Evolutionary conservation across 768 basidiomycete species (phyloP), one percentile per base, ranked within the genome.

Genomic region (Kwoniella sp.): DNA sequence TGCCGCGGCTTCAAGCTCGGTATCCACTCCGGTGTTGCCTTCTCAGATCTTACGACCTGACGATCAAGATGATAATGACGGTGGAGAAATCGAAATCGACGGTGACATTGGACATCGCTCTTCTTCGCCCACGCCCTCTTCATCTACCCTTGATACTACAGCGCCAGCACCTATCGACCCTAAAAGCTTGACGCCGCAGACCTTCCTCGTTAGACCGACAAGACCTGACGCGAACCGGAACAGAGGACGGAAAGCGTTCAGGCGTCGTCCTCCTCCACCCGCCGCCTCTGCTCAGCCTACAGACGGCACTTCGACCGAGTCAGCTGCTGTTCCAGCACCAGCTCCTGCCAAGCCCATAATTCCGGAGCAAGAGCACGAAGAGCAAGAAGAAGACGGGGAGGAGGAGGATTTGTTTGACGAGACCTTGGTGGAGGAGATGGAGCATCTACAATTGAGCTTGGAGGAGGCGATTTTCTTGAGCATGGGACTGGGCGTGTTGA

Each of bases 371-470:
- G 82, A 82, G 29, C 82, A 78, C 34, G 75, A 77, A 26, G 82
- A 75, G 17, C 82, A 77, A 23, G 72, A 69, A 23, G 74, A 69
- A 12, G 66, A 72, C 7, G 77, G 72, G 13, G 79, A 82, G 11
- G 80, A 82, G 34, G 85, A 71, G 26, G 73, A 71, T 47, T 63
- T 55, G 4, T 62, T 71, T 25, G 79, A 86, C 1, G 84, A 86
- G 28, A 86, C 87, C 52, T 81, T 84, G 0, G 82, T 88, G 5
- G 86, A 88, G 66, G 87, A 93, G 71, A 82, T 92, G 53, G 94
- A 96, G 78, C 93, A 95, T 82, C 85, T 97, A 28, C 94, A 96
- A 74, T 85, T 97, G 29, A 91, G 91, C 0, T 85, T 93, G 1
- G 87, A 87, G 70, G 94, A 96, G 78, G 91, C 92, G 0, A 93